These are phyloP conservation scores for Geranomyces michiganensis DNA, from an alignment of 192 early-diverging fungal species.

Conservation along the genomic window DNA sequence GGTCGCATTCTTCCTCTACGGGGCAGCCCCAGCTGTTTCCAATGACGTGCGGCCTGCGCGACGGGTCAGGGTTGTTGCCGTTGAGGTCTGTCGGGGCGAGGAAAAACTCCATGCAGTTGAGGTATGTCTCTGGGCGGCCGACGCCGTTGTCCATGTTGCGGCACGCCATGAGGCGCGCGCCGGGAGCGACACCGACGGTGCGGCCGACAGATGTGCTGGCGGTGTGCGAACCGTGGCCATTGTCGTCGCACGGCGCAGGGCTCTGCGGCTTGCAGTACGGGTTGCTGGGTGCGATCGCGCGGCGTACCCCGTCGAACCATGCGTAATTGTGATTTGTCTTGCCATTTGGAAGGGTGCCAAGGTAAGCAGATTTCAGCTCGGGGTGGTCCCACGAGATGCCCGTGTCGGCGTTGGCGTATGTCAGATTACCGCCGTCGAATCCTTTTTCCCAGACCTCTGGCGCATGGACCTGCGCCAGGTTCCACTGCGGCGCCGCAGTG, in stretches of 20 bases:
- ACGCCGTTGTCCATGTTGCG: slow-evolving; percentile 44
- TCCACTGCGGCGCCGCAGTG: slow-evolving; percentile 4
- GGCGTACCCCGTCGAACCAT: slow-evolving; percentile 22
- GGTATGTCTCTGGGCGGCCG: slow-evolving; percentile 22
- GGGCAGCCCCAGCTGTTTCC: slow-evolving; percentile 26
- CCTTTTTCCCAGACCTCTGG: slow-evolving; percentile 9
- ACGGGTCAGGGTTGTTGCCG: slow-evolving; percentile 46
- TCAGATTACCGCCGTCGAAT: slow-evolving; percentile 9
- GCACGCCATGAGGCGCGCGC: slow-evolving; percentile 55
- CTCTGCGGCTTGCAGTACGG: slow-evolving; percentile 6
- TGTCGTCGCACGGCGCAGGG: slow-evolving; percentile 24
- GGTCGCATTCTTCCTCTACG: slow-evolving; percentile 16
- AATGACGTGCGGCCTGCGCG: slow-evolving; percentile 47
- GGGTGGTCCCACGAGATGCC: slow-evolving; percentile 17
- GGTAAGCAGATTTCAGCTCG: slow-evolving; percentile 8
- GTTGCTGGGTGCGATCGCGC: slow-evolving; percentile 14
- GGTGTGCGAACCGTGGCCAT: slow-evolving; percentile 49
- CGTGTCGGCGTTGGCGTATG: slow-evolving; percentile 7
- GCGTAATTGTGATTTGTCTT: slow-evolving; percentile 16
- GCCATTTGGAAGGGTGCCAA: neutral
- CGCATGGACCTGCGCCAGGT: neutral
- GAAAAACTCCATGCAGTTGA: slow-evolving; percentile 28
- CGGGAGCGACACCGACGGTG: slow-evolving; percentile 67
- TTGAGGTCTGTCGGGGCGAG: slow-evolving; percentile 16
- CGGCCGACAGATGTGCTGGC: slow-evolving; percentile 48